Conservation (phyloP, 78 protist species). For the Chrysochromulina tobinii region DNA sequence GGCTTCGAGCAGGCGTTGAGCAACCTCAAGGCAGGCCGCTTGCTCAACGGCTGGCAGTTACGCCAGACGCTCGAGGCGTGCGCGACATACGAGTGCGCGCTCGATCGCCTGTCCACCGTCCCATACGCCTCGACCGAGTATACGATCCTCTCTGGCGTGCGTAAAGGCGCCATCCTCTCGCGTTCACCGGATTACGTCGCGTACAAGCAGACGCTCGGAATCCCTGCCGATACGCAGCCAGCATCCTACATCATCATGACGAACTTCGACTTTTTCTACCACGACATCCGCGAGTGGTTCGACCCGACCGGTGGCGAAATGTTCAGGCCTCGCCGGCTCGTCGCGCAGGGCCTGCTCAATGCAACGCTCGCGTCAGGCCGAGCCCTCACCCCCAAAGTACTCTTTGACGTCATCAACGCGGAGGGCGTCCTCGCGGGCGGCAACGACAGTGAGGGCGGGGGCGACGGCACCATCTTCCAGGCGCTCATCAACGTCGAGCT, state of each 20-base stretch:
- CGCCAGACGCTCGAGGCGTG: neutral
- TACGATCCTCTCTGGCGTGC: slow-evolving; percentile 13
- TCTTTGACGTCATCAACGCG: neutral
- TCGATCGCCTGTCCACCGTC: neutral
- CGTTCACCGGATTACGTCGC: neutral
- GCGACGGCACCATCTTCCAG: slow-evolving; percentile 14
- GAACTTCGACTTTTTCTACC: slow-evolving; percentile 28
- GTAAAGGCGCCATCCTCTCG: neutral
- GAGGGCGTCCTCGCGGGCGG: neutral
- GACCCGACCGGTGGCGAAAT: neutral
- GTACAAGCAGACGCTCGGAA: neutral
- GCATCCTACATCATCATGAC: neutral
- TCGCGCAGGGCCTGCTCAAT: neutral
- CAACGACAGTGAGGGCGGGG: no score
- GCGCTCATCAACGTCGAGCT: neutral
- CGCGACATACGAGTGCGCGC: neutral
- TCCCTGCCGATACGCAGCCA: neutral
- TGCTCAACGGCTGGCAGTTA: neutral
- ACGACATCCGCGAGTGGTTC: slow-evolving; percentile 7
- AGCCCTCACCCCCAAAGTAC: neutral
- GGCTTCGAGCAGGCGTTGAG: neutral
- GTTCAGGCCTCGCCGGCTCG: neutral
- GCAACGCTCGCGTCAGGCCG: neutral
- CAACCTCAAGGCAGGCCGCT: neutral
- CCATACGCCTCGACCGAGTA: slow-evolving; percentile 22